A percentile compares a stretch with the other conserved stretches of the same genome.
phyloP scores from a whole-genome alignment of 176 grass and related monocot species.

The Carex cristatella region DNA sequence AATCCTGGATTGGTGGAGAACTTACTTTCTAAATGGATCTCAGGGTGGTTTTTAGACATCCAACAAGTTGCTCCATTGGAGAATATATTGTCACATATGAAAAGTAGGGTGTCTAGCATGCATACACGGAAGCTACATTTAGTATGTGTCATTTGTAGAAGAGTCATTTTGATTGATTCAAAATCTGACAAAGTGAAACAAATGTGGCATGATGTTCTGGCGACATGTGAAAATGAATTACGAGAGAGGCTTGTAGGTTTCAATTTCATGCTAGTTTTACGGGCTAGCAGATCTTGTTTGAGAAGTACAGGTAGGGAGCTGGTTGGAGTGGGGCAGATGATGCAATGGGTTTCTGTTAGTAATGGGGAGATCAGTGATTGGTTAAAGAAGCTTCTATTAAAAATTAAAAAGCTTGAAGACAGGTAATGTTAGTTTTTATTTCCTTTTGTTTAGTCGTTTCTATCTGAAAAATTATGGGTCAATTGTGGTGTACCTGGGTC shows the following conservation, averaged over 20 bases:
- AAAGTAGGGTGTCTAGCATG: conserved; percentile 30
- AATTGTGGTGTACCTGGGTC: neutral
- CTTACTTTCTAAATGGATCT: conserved; percentile 50
- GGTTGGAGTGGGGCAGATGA: conserved; percentile 62
- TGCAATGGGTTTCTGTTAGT: conserved; percentile 47
- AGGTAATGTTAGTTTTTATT: conserved; percentile 33
- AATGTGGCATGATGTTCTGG: conserved; percentile 58
- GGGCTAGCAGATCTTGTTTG: conserved; percentile 1
- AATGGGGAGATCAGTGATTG: conserved; percentile 25
- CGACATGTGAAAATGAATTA: conserved; percentile 59
- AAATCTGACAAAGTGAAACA: conserved; percentile 19
- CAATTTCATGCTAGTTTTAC: conserved; percentile 47
- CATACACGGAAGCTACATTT: conserved; percentile 63
- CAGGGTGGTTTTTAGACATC: conserved; percentile 37
- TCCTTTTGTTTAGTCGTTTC: neutral
- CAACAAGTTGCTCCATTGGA: conserved; percentile 27
- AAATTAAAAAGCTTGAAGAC: conserved; percentile 41
- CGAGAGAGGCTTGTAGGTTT: conserved; percentile 52
- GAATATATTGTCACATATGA: conserved; percentile 27
- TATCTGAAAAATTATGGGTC: neutral
- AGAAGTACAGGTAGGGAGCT: conserved; percentile 34
- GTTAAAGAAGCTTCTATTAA: conserved; percentile 42
- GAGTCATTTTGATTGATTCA: conserved; percentile 39
- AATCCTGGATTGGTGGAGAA: conserved; percentile 41
- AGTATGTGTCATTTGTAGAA: conserved; percentile 65